These are phyloP conservation scores for Neopestalotiopsis sp. DNA, from an alignment of 2,329 filamentous ascomycete species.

Conservation along the genomic window DNA sequence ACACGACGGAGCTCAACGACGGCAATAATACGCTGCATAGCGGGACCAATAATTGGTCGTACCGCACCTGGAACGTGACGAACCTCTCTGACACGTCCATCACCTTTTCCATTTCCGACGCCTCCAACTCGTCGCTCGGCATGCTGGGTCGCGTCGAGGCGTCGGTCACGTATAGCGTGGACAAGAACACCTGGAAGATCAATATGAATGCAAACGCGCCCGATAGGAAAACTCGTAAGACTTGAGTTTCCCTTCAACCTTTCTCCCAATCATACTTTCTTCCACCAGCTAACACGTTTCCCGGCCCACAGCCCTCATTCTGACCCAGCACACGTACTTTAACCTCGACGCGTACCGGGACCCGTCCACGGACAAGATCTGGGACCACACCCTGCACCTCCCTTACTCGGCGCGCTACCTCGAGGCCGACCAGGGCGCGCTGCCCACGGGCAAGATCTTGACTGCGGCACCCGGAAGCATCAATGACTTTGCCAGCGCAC, in stretches of 20 bases:
- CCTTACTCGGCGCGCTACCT: conserved; percentile 67
- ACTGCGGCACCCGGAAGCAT: conserved; percentile 61
- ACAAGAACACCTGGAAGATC: conserved; percentile 61
- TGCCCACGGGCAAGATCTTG: conserved; percentile 67
- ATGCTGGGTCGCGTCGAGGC: conserved; percentile 67
- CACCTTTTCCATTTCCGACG: conserved; percentile 69
- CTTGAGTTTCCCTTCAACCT: not conserved
- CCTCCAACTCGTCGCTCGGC: conserved; percentile 61
- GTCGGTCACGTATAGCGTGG: conserved; percentile 67
- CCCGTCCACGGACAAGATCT: conserved; percentile 57
- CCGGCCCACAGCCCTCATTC: conserved; percentile 56
- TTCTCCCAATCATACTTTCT: conserved; percentile 28
- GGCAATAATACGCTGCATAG: conserved; percentile 62
- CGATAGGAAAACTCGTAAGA: conserved; percentile 48
- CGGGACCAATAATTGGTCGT: conserved; percentile 67
- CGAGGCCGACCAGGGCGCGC: conserved; percentile 58
- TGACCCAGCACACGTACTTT: conserved; percentile 72
- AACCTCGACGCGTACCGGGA: conserved; percentile 71
- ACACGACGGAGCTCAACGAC: conserved; percentile 60
- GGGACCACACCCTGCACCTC: conserved; percentile 68
- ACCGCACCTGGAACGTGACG: conserved; percentile 66
- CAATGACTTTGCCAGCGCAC: conserved; percentile 69
- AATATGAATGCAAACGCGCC: conserved; percentile 64
- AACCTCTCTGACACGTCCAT: conserved; percentile 61
- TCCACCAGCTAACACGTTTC: not conserved